Percentiles rank a stretch among this genome's conserved stretches.
Conservation (phyloP, 2,329 filamentous ascomycete species). For the Tolypocladium nubicola region DNA sequence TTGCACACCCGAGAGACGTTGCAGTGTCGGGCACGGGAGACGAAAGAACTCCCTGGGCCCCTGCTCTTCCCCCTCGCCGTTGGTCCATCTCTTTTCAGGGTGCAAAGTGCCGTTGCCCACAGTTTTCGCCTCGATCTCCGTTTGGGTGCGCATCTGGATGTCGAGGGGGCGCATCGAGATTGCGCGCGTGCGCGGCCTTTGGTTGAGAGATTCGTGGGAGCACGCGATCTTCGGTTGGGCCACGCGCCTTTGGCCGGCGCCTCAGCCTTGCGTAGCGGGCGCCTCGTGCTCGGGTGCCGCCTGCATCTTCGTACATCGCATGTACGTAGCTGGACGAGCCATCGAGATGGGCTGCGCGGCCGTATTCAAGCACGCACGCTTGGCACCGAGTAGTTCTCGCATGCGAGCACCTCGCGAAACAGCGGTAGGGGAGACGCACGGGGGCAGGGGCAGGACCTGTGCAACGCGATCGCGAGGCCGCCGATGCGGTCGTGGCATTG, state of each 20-base stretch:
- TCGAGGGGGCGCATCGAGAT: slow-evolving; percentile 6
- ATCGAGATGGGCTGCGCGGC: too few relatives aligned
- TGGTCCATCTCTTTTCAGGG: neutral
- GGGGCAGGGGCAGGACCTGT: neutral
- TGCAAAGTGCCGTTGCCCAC: neutral
- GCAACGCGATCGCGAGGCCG: neutral
- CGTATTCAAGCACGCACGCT: too few relatives aligned
- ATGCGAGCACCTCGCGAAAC: neutral
- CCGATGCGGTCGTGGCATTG: neutral
- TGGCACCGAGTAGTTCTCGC: too few relatives aligned
- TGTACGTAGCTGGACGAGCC: too few relatives aligned
- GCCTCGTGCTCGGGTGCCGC: too few relatives aligned
- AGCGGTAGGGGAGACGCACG: neutral
- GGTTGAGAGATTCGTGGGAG: neutral
- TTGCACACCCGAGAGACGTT: neutral
- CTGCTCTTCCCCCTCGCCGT: neutral
- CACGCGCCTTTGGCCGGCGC: neutral
- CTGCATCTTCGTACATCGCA: too few relatives aligned
- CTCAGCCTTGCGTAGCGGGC: too few relatives aligned
- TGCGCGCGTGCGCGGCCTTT: neutral
- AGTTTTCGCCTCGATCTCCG: slow-evolving; percentile 3
- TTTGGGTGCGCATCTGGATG: slow-evolving; percentile 6
- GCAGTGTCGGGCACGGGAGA: too few relatives aligned
- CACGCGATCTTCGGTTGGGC: neutral
- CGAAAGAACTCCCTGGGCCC: neutral